A percentile compares a stretch with the other conserved stretches of the same genome.
Conservation (phyloP, 1,284 basidiomycete genomes). For the Rhodotorula mucilaginosa region DNA sequence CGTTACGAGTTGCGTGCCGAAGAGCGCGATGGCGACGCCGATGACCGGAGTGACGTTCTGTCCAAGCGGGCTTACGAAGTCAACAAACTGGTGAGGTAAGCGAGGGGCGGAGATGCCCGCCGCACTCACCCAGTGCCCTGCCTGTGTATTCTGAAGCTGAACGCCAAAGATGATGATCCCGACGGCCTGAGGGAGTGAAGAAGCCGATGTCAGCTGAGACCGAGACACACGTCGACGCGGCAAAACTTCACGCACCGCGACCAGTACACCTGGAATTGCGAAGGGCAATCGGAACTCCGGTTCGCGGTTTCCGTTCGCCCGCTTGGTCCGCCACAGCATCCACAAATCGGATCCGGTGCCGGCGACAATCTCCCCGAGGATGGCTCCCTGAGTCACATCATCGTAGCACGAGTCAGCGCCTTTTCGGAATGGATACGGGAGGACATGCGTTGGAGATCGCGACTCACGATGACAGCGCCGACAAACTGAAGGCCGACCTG, state of each 20-base stretch:
- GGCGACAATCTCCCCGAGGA: constrained; percentile 34
- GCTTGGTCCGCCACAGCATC: constrained; percentile 27
- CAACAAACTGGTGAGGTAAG: not conserved
- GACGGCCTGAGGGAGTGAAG: not conserved
- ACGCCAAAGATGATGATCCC: constrained; percentile 37
- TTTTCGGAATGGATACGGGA: too few species aligned
- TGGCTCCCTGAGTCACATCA: constrained; percentile 7
- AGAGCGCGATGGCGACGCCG: constrained; percentile 20
- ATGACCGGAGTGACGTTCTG: constrained; percentile 17
- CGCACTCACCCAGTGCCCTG: constrained; percentile 19
- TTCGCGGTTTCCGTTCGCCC: constrained; percentile 23
- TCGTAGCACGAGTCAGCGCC: constrained; percentile 1
- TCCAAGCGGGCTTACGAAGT: not conserved
- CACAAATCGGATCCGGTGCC: constrained; percentile 27
- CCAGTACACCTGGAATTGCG: constrained; percentile 23
- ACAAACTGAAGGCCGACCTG: constrained; percentile 28
- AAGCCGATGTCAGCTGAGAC: too few species aligned
- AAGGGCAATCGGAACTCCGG: constrained; percentile 32
- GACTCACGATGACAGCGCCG: constrained; percentile 6
- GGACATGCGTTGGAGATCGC: not conserved
- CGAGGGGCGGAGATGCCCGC: not conserved
- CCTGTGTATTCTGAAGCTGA: constrained; percentile 21
- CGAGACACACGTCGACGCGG: too few species aligned
- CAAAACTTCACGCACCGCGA: constrained; percentile 4
- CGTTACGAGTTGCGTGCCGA: constrained; percentile 34